A percentile compares a stretch with the other conserved stretches of the same genome.
phyloP scores from a whole-genome alignment of 208 protist species.

The Trypanosoma scelopori region DNA sequence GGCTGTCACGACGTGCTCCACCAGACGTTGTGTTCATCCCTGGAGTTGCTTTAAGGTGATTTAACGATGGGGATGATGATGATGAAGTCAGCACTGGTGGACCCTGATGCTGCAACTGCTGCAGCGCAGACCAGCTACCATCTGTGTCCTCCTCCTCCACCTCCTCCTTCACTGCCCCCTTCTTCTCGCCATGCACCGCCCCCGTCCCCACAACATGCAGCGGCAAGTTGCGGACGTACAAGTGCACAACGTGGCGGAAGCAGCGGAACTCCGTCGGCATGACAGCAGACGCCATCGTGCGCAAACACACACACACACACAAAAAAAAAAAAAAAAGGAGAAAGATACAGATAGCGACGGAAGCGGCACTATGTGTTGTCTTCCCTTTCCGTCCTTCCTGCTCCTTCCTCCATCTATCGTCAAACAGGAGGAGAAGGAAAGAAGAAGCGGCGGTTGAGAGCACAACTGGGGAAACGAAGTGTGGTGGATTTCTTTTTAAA shows the following conservation, averaged over 20 bases:
- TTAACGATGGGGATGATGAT: no score
- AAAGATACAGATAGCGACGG: no score
- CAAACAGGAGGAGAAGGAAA: constrained; percentile 17
- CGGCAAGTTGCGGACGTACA: constrained; percentile 40
- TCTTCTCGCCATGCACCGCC: neutral
- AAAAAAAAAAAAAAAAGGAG: constrained; percentile 28
- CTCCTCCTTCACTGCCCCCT: neutral
- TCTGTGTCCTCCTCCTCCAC: neutral
- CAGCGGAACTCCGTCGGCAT: constrained; percentile 39
- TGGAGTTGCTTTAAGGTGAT: no score
- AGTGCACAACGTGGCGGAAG: constrained; percentile 36
- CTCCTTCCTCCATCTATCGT: neutral
- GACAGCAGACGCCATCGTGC: constrained; percentile 20
- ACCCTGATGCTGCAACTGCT: no score
- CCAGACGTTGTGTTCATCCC: neutral
- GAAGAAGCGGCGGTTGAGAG: neutral
- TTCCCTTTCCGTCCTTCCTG: neutral
- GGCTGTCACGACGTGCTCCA: neutral
- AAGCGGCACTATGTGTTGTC: neutral
- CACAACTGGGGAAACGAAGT: no score
- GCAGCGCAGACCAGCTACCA: no score
- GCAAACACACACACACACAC: no score
- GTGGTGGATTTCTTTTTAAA: no score
- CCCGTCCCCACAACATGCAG: neutral
- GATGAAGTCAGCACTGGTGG: neutral